phyloP scores from a whole-genome alignment of 2,329 filamentous ascomycete species.

The Verticillium alfalfae region DNA sequence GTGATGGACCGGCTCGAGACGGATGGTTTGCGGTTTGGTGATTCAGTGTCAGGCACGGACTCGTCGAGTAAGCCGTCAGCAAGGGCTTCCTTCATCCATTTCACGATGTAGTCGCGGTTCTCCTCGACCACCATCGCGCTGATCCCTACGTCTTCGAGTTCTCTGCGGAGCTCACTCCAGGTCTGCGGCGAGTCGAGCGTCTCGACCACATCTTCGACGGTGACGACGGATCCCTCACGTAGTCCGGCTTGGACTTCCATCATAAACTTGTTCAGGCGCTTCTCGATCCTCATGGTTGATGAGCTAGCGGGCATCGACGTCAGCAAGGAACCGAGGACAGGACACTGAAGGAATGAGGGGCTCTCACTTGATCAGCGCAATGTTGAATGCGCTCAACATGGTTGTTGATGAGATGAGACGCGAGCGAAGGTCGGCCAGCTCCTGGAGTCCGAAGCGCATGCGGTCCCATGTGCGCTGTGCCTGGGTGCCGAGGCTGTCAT shows the following conservation, averaged over 20 bases:
- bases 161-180: not conserved
- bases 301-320: not conserved
- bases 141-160: not conserved
- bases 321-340: no score
- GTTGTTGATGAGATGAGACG: not conserved
- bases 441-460: not conserved
- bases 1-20: not conserved
- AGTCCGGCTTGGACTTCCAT: not conserved
- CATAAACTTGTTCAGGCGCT: not conserved
- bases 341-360: not conserved
- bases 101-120: not conserved
- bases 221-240: not conserved
- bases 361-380: not conserved
- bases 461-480: not conserved
- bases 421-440: not conserved
- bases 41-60: not conserved
- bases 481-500: not conserved
- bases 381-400: not conserved
- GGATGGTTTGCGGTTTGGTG: not conserved
- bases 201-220: not conserved
- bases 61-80: not conserved
- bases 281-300: not conserved
- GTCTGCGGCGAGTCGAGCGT: not conserved
- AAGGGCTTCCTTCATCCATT: not conserved
- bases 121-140: not conserved